Percentiles rank a stretch among this genome's conserved stretches.
Evolutionary conservation across 2,329 filamentous ascomycete species (phyloP).

Genomic region (Exophiala mesophila): DNA sequence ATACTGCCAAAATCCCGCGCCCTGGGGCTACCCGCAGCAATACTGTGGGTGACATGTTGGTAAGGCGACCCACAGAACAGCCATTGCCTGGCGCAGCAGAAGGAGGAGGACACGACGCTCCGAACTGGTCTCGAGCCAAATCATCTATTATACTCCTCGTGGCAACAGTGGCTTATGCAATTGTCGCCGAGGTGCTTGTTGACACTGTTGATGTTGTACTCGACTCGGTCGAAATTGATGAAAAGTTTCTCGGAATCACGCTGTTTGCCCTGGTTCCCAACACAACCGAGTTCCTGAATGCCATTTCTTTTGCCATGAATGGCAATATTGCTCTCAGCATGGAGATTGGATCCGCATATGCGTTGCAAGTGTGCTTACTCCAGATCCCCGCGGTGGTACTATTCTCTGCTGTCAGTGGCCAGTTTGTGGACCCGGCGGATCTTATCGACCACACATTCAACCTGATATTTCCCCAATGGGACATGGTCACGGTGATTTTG

Average conservation of each 20-base stretch:
- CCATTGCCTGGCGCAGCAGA: conserved; percentile 30
- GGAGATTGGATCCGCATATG: conserved; percentile 98
- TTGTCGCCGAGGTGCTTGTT: conserved; percentile 94
- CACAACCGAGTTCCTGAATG: conserved; percentile 97
- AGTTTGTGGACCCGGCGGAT: conserved; percentile 50
- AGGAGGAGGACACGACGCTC: conserved; percentile 84
- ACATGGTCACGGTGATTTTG: conserved; percentile 94
- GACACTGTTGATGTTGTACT: conserved; percentile 97
- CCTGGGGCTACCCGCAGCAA: conserved; percentile 31
- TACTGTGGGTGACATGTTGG: conserved; percentile 34
- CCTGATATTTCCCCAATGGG: conserved; percentile 96
- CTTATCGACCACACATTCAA: conserved; percentile 51
- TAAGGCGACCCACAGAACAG: conserved; percentile 45
- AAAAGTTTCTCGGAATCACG: conserved; percentile 96
- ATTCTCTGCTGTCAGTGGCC: conserved; percentile 73
- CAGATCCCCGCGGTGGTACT: conserved; percentile 91
- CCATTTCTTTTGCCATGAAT: conserved; percentile 99
- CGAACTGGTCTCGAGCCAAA: conserved; percentile 93
- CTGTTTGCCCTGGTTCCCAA: conserved; percentile 96
- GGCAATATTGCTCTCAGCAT: conserved; percentile 97
- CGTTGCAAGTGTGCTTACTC: conserved; percentile 88
- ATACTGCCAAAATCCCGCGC: conserved; percentile 27
- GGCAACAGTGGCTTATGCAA: conserved; percentile 87
- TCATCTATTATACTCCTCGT: conserved; percentile 82
- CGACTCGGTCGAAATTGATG: conserved; percentile 82